Base-by-base conservation (phyloP, 331 rosid species). In the Malus hybrid region DNA sequence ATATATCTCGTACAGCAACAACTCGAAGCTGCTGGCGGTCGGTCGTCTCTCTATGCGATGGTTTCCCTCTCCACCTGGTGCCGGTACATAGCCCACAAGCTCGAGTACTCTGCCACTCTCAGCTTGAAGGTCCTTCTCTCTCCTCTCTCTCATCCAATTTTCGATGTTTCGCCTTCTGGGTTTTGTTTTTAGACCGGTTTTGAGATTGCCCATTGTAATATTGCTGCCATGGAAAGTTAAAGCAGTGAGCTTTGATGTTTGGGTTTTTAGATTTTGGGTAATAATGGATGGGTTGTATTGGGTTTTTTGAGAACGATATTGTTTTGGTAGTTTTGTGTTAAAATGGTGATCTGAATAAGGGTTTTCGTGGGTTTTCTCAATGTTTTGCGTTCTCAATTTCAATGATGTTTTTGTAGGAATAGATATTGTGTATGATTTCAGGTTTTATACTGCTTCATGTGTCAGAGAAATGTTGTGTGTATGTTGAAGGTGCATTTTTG, bases 71-170 rank as follows among this genome's bases (percentile, higher is more conserved):
- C 84, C 5, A 85, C 93, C 65, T 88, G 88, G 91, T 57, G 65
- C 65, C 95, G 97, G 19, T 89, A 90, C 85, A 5, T 80, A 63
- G 78, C 70, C 15, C 80, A 80, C 88, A 93, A 76, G 87, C 52
- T 88, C 61, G 88, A 89, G 28, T 90, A 86, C 84, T 82, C 95
- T 39, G 33, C 77, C 33, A 79, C 86, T 63, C 70, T 85, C 82
- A 70, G 87, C 77, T 74, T 66, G 85, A 90, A 89, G 98, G 95
- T 93, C 52, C 63, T 39, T 69, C 66, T 15, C 58, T 71, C 53
- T 42, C 48, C 70, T 55, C n/a, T 55, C n/a, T 66, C 74, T 72
- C 42, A 36, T 34, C 57, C 48, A 46, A 52, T 53, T 3, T 19
- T 12, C 30, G 24, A 18, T 33, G 15, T 52, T 34, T 79, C 28